These are phyloP conservation scores for Eustoma russellianum DNA, from an alignment of 257 asterid species.

Conservation along the genomic window DNA sequence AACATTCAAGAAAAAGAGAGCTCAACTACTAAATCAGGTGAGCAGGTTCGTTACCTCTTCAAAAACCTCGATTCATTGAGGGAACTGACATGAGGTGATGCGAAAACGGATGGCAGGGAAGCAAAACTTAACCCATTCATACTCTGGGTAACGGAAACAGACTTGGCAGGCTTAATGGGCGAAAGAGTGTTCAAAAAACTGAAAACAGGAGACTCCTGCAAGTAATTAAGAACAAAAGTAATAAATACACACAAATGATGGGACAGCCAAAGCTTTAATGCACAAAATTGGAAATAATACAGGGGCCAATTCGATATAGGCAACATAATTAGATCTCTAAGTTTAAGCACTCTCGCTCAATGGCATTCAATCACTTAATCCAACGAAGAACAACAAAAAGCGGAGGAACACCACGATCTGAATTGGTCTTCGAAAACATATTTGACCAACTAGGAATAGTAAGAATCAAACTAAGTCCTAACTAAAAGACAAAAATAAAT, in stretches of 20 bases:
- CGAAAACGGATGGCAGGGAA: conserved; percentile 67
- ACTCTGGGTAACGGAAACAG: conserved; percentile 62
- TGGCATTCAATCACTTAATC: no score
- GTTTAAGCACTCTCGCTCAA: no score
- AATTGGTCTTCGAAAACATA: no score
- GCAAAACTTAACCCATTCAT: conserved; percentile 64
- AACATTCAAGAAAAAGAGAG: neutral
- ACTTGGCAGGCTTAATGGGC: conserved; percentile 73
- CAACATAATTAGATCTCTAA: no score
- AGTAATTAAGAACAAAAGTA: neutral
- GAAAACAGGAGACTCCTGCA: conserved; percentile 94
- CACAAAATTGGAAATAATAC: neutral
- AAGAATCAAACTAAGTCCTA: no score
- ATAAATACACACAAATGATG: conserved; percentile 9
- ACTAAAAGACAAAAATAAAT: no score
- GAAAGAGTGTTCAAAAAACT: conserved; percentile 86
- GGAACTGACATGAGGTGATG: conserved; percentile 74
- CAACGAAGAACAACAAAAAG: no score
- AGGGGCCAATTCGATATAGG: neutral
- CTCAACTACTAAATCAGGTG: neutral
- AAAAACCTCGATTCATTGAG: conserved; percentile 58
- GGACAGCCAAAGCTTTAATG: neutral
- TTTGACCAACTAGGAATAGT: no score
- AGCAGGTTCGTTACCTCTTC: conserved; percentile 50
- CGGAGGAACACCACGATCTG: no score